Conservation (phyloP, 306 rosid species). For the Ormosia emarginata region DNA sequence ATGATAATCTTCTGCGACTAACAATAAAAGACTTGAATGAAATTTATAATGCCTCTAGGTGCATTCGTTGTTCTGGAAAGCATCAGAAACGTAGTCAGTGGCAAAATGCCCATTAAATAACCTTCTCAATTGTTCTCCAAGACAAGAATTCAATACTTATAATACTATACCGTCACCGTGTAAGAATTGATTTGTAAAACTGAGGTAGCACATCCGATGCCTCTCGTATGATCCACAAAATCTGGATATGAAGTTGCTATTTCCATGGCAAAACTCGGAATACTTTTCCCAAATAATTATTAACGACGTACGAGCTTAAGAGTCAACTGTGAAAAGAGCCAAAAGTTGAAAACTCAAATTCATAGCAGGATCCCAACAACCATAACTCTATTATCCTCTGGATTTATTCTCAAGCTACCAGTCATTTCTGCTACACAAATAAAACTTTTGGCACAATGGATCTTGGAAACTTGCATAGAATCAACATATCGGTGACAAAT, state of each 20-base stretch:
- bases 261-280: background rate
- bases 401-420: background rate
- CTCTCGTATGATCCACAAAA: background rate
- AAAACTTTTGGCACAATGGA: background rate
- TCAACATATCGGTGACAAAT: background rate
- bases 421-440: slow-evolving; percentile 12
- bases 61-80: background rate
- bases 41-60: background rate
- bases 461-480: slow-evolving; percentile 12
- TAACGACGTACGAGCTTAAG: background rate
- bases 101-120: background rate
- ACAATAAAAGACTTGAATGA: background rate
- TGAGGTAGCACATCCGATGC: background rate
- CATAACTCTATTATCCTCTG: background rate
- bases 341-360: background rate
- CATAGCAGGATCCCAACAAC: background rate
- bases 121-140: background rate
- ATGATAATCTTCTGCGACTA: background rate
- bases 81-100: background rate
- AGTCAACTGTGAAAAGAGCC: background rate
- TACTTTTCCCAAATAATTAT: background rate
- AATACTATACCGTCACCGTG: background rate
- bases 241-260: background rate
- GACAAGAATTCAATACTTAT: background rate
- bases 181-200: background rate